Evolutionary conservation across 148 eudicot species (phyloP), one percentile per base, ranked within the genome.

Genomic region (Nyssa sinensis): DNA sequence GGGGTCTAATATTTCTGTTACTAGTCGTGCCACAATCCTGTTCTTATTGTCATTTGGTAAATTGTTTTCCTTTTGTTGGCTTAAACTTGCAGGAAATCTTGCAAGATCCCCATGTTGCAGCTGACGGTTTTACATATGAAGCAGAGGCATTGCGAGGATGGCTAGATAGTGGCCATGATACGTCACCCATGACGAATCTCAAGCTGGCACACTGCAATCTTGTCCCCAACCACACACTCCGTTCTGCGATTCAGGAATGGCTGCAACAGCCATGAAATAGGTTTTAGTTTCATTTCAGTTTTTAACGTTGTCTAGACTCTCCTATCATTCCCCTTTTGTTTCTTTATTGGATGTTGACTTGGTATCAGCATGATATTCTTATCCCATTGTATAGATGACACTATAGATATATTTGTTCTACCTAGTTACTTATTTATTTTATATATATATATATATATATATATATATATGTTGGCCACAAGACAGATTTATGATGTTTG

Each of bases 211-310:
- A 90, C 79, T 37, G 44, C 63, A 82, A 83, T 80, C 89, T 95
- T 19, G 79, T 89, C n/a, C 90, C 91, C 12, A 95, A 95, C 69
- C 91, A 74, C 24, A 88, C 91, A 69, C 93, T 95, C 62, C 96
- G 98, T 4, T 94, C 99, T 71, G 94, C 97, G 2, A 91, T 92
- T 76, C 97, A 89, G 73, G 99, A 95, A 74, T 88, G 96, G 94
- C 84, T 77, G 53, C 92, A 85, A 47, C 84, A 74, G 13, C 79
- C 72, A 29, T 84, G 76, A 79, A 53, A 53, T n/a, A 12, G 30
- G n/a, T 53, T 13, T 30, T 3, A 23, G 23, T 64, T 33, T 47
- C 17, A 2, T 62, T 49, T 53, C 17, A 10, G 13, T 24, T 23
- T 34, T 28, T 19, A 11, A 32, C n/a, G n/a, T 21, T 33, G 64